Evolutionary conservation across 2,329 filamentous ascomycete species (phyloP).

Genomic region (Pestalotiopsis fici): DNA sequence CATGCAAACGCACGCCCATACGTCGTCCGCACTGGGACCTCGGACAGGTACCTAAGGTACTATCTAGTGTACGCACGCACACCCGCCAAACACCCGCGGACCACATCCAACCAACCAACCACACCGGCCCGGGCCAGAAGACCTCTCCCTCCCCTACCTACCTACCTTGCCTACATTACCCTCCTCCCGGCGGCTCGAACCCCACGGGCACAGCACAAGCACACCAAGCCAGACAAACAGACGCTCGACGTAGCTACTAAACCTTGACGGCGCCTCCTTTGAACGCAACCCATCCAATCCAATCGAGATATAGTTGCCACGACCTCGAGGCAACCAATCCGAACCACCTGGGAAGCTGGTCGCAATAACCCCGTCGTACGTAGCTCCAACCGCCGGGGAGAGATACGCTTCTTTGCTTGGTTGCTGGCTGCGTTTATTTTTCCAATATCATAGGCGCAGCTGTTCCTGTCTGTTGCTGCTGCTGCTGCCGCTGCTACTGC

Average conservation of each 20-base stretch:
- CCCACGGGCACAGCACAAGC: neutral
- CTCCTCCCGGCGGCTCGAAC: neutral
- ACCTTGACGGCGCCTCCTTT: slow-evolving; percentile 9
- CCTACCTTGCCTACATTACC: neutral
- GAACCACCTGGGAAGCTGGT: neutral
- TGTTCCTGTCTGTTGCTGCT: neutral
- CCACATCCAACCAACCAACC: neutral
- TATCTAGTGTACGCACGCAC: neutral
- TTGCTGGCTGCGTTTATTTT: neutral
- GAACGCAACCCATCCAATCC: slow-evolving; percentile 2
- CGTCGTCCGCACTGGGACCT: neutral
- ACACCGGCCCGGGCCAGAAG: neutral
- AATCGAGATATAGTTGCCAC: slow-evolving; percentile 10
- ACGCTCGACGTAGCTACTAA: slow-evolving; percentile 3
- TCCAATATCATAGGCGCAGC: neutral
- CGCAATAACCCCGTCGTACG: neutral
- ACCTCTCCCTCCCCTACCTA: neutral
- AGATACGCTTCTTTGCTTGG: neutral
- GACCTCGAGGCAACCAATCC: neutral
- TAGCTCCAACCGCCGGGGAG: neutral
- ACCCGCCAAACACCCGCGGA: neutral
- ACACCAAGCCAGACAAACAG: too few species aligned
- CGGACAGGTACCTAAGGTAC: too few species aligned
- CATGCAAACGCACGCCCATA: neutral
- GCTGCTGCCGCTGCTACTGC: neutral